Conservation (phyloP, 2,329 filamentous ascomycete species). For the Venturia oleaginea region DNA sequence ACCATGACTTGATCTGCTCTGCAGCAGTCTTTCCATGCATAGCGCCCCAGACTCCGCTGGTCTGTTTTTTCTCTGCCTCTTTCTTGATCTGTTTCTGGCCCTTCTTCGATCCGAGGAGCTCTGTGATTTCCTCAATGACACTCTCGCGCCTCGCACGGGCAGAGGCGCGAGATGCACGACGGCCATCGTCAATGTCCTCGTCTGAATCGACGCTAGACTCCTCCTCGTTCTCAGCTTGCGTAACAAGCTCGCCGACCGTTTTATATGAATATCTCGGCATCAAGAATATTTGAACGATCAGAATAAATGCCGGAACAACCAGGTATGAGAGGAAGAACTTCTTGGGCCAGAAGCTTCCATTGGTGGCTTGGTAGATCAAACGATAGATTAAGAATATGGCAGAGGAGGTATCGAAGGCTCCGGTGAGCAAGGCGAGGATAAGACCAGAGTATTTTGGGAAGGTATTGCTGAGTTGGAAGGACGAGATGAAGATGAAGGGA, state of each 20-base stretch:
- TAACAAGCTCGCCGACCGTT: conserved; percentile 67
- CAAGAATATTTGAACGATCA: conserved; percentile 36
- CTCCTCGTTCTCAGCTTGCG: conserved; percentile 51
- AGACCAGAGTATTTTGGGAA: conserved; percentile 42
- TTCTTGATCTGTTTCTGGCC: conserved; percentile 54
- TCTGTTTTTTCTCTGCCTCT: conserved; percentile 61
- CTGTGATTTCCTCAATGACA: conserved; percentile 62
- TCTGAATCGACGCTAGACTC: conserved; percentile 41
- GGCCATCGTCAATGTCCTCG: conserved; percentile 39
- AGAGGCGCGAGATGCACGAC: conserved; percentile 40
- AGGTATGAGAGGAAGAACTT: conserved; percentile 43
- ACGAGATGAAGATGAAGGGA: conserved; percentile 43
- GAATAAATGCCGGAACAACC: conserved; percentile 36
- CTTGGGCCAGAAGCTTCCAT: conserved; percentile 34
- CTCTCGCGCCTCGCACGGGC: conserved; percentile 52
- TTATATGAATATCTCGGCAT: conserved; percentile 42
- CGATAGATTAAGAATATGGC: conserved; percentile 41
- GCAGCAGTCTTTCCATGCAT: conserved; percentile 64
- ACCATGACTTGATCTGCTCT: conserved; percentile 68
- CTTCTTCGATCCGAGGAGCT: conserved; percentile 58
- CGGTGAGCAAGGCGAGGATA: conserved; percentile 41
- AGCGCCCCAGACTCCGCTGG: conserved; percentile 76
- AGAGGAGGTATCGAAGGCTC: conserved; percentile 42
- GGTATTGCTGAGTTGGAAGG: conserved; percentile 42
- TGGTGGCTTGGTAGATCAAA: conserved; percentile 35